Evolutionary conservation across 257 asterid genomes (phyloP).

Genomic region (Nicotiana paniculata): DNA sequence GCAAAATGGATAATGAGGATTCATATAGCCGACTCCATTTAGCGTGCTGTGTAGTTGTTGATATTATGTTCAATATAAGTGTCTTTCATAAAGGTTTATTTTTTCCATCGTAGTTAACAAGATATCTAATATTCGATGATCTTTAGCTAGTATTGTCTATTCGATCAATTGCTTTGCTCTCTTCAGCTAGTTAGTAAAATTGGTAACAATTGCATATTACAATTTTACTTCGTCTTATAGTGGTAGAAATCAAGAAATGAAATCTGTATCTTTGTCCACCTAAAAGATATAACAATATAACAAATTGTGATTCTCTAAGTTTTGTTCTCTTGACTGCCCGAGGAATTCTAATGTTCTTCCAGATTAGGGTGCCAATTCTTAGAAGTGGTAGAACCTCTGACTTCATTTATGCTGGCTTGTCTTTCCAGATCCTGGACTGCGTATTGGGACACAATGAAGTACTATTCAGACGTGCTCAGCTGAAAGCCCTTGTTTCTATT

Average conservation of each 20-base stretch:
- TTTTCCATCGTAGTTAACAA: neutral
- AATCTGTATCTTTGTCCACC: neutral
- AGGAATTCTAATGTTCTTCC: neutral
- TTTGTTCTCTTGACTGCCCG: neutral
- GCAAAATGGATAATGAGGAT: neutral
- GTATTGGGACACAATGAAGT: slow-evolving; percentile 90
- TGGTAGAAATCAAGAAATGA: neutral
- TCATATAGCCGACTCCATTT: neutral
- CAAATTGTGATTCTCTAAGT: neutral
- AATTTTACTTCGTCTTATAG: neutral
- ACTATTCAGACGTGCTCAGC: slow-evolving; percentile 94
- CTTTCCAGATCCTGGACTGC: slow-evolving; percentile 71
- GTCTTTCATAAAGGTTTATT: neutral
- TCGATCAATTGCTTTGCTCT: neutral
- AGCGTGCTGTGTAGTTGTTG: neutral
- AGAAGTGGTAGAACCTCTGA: neutral
- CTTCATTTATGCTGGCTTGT: neutral
- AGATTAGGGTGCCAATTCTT: neutral
- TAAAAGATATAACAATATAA: neutral
- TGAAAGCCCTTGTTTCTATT: slow-evolving; percentile 96
- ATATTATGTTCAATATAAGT: neutral
- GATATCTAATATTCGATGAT: neutral
- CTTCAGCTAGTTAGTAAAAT: neutral
- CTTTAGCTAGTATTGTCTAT: neutral
- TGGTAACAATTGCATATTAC: neutral